phyloP scores from a whole-genome alignment of 148 eudicot genomes.

The Fagopyrum homotropicum region DNA sequence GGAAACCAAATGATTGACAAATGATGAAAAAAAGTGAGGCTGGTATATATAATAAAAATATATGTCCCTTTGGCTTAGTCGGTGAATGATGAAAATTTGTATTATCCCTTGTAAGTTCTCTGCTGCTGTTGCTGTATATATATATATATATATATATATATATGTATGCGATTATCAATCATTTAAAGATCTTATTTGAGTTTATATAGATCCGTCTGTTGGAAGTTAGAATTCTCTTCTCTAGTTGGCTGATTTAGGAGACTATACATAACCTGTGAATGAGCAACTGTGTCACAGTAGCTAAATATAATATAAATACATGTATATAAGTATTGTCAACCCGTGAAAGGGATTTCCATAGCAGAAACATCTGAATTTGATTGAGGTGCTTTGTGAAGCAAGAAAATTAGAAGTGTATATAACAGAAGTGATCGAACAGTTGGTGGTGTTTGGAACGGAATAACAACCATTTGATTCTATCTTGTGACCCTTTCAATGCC shows the following conservation, averaged over 20 bases:
- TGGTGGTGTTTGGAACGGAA: background rate
- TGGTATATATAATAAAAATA: background rate
- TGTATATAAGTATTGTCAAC: no score
- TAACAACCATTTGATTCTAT: background rate
- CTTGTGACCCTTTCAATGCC: background rate
- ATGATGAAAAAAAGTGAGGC: background rate
- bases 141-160: no score
- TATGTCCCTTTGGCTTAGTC: background rate
- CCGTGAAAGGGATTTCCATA: background rate
- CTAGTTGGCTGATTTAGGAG: background rate
- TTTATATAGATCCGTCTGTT: background rate
- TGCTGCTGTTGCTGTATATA: background rate
- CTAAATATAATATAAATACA: background rate
- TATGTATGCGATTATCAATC: background rate
- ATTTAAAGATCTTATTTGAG: background rate
- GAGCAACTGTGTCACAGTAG: background rate
- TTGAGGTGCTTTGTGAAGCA: conserved; percentile 5
- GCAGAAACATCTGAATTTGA: background rate
- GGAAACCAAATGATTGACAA: background rate
- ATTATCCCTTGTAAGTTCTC: background rate
- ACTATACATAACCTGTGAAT: background rate
- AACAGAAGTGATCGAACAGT: background rate
- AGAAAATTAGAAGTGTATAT: background rate
- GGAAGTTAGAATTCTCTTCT: background rate
- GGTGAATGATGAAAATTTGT: background rate